phyloP scores from a whole-genome alignment of 768 basidiomycete species.

The Pleurotus platypus region DNA sequence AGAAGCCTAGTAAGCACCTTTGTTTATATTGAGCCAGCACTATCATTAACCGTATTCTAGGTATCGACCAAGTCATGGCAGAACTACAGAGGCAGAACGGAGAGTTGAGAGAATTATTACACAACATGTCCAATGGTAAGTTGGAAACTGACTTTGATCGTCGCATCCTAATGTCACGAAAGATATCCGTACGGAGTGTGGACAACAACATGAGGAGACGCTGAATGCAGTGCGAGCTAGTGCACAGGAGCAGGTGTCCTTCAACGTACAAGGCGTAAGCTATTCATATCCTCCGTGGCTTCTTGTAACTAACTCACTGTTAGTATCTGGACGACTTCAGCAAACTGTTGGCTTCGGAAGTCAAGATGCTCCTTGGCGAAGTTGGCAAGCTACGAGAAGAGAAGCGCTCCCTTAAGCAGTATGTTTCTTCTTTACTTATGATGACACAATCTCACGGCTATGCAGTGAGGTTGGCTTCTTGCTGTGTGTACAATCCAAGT shows the following conservation, averaged over 20 bases:
- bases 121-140: slow-evolving; percentile 54
- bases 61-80: slow-evolving; percentile 56
- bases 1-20: slow-evolving; percentile 49
- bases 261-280: slow-evolving; percentile 79
- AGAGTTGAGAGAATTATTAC: slow-evolving; percentile 56
- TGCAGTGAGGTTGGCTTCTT: slow-evolving; percentile 73
- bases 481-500: slow-evolving; percentile 67
- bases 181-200: slow-evolving; percentile 71
- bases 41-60: slow-evolving; percentile 28
- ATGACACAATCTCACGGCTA: neutral
- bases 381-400: slow-evolving; percentile 83
- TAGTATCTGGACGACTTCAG: slow-evolving; percentile 89
- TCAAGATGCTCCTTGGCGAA: slow-evolving; percentile 78
- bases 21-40: neutral
- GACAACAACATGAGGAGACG: slow-evolving; percentile 62
- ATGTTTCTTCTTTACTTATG: slow-evolving; percentile 24
- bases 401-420: slow-evolving; percentile 76
- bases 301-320: neutral
- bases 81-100: slow-evolving; percentile 56
- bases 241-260: slow-evolving; percentile 73
- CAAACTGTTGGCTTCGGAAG: slow-evolving; percentile 77
- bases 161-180: slow-evolving; percentile 8
- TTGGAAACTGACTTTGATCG: slow-evolving; percentile 3
- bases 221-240: slow-evolving; percentile 66
- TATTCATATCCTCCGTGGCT: neutral